Base-by-base conservation (phyloP, 306 rosid genomes). In the Rubus parviflorus region DNA sequence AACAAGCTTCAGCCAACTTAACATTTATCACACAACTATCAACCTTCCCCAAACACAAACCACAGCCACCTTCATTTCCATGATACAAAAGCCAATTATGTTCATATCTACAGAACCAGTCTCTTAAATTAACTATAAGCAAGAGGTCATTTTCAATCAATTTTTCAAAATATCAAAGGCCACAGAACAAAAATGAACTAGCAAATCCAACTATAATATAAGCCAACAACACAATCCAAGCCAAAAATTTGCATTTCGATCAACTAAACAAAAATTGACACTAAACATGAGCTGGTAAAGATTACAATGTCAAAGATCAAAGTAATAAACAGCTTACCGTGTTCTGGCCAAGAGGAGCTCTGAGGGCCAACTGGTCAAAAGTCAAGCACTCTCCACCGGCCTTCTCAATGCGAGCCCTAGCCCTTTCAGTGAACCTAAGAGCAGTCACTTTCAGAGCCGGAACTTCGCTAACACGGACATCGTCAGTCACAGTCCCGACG, bases 351-450 rank as follows among this genome's bases (percentile, higher is more conserved):
- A 87, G 83, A 35, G 93, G 93, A 61, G 91, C 93, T 70, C 85
- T 83, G 46, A 87, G 87, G 53, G 93, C 89, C 0, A 89, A 78
- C 72, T 87, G 88, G 67, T 89, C 93, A 46, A 89, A 85, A 3
- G 91, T 85, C 58, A 87, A 76, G 79, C 93, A 87, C 79, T 85
- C 91, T 20, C 89, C 91, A 35, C 93, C 93, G n/a, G 89, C 91
- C 82, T 89, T 89, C 88, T 83, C 89, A 78, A 89, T 89, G 78
- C 90, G 84, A 49, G 91, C 91, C 64, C 93, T 81, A 17, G 93
- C 93, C 17, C 89, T 89, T 74, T 89, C 91, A 0, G 93, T 89
- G 89, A 89, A 89, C 84, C 93, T 85, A 46, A 89, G 81, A n/a
- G 91, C 93, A 53, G 89, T 78, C 10, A 89, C 91, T 74, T 87